Base-by-base conservation (phyloP, 2,329 filamentous ascomycete genomes). In the Diaporthe citrichinensis region DNA sequence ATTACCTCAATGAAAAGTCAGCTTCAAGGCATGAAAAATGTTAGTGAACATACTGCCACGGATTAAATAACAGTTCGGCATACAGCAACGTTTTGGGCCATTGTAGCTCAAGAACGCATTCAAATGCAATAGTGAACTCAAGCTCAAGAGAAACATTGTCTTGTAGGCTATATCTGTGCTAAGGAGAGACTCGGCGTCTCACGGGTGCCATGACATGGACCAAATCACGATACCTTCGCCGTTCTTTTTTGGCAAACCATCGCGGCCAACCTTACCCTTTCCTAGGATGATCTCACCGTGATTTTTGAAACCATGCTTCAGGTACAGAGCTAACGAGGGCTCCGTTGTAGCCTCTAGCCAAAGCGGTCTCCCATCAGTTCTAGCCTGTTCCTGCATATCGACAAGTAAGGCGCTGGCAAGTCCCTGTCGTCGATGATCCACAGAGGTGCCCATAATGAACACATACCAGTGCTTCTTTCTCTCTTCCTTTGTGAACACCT, bases 311-410 rank as follows among this genome's bases (percentile, higher is more conserved):
- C 72, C 72, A 31, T 74, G 51, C 41, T 69, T 69, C 31, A 51
- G 20, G 31, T 74, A 74, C 39, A 74, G 72, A 20, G 67, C 23
- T 9, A 41, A 51, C 9, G 72, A 74, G 12, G 17, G 0, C 10
- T 39, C 28, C 5, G 62, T 74, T n/a, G 53, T 74, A 25, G 72
- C 62, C 41, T 74, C 72, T 4, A 74, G 62, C 72, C 72, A 74
- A 20, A 74, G 14, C 3, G 72, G 62, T 3, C 34, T 23, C 61
- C 62, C 61, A 17, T 69, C 62, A 6, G 17, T n/a, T 15, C 53
- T 41, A 8, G 53, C 72, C 14, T 23, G 51, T n/a, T 69, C 53
- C 41, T 74, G 53, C 28, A 61, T 28, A 20, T 69, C 15, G n/a
- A 10, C 23, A 6, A 74, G 39, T 28, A 74, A 20, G 6, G 53